phyloP scores from a whole-genome alignment of 768 basidiomycete species.

The Suillus subluteus region DNA sequence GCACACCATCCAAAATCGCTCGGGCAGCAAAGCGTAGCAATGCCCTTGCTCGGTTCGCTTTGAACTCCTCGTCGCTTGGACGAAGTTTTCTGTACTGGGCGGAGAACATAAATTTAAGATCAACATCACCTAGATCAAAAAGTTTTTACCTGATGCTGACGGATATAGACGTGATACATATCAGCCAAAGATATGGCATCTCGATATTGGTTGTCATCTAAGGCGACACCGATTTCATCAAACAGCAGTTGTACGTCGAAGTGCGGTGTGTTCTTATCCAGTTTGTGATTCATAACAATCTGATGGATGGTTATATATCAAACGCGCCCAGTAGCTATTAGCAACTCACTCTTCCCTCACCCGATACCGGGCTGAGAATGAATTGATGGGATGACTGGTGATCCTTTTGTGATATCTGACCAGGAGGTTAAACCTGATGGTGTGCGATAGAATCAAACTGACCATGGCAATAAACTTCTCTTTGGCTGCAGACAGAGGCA shows the following conservation, averaged over 20 bases:
- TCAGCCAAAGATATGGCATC: conserved; percentile 92
- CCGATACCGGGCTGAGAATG: conserved; percentile 93
- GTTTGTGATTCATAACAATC: conserved; percentile 83
- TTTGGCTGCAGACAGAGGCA: conserved; percentile 65
- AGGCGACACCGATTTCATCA: conserved; percentile 88
- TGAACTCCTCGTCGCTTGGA: conserved; percentile 63
- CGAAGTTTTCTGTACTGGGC: conserved; percentile 77
- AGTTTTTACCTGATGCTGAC: conserved; percentile 70
- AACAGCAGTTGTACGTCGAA: conserved; percentile 89
- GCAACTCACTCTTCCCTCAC: conserved; percentile 79
- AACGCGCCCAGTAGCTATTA: neutral
- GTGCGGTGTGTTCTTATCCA: conserved; percentile 74
- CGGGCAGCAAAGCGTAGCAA: conserved; percentile 77
- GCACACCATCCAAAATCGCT: conserved; percentile 83
- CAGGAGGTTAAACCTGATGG: neutral
- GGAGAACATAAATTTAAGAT: conserved; percentile 15
- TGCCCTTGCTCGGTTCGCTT: conserved; percentile 62
- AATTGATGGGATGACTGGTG: conserved; percentile 72
- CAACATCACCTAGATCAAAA: neutral
- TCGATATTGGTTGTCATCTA: conserved; percentile 94
- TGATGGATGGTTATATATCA: conserved; percentile 31
- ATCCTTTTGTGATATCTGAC: conserved; percentile 56
- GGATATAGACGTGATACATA: conserved; percentile 94
- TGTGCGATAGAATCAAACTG: conserved; percentile 17
- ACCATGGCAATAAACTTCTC: conserved; percentile 79